Conservation (phyloP, 2,329 filamentous ascomycete genomes). For the Neocucurbitaria cava region DNA sequence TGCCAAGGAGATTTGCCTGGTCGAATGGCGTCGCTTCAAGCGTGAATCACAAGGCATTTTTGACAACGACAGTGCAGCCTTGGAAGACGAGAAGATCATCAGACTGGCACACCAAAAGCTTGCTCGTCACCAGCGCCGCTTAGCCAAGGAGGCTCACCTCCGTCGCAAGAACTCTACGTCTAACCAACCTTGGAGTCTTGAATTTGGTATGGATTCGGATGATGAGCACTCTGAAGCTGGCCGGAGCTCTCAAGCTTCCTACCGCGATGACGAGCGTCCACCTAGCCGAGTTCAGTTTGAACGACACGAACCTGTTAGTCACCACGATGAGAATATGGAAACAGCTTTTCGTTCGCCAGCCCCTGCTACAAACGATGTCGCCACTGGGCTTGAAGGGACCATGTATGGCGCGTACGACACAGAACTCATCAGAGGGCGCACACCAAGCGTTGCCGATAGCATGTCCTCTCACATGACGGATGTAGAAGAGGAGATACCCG, state of each 20-base stretch:
- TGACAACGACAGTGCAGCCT: slow-evolving; percentile 50
- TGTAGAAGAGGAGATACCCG: slow-evolving; percentile 67
- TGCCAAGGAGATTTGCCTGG: slow-evolving; percentile 78
- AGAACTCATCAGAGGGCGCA: slow-evolving; percentile 67
- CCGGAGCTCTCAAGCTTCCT: slow-evolving; percentile 34
- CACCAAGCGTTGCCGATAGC: slow-evolving; percentile 82
- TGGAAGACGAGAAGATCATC: slow-evolving; percentile 55
- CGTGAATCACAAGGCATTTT: slow-evolving; percentile 65
- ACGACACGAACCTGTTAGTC: slow-evolving; percentile 21
- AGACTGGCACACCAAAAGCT: slow-evolving; percentile 43
- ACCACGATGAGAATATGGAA: slow-evolving; percentile 40
- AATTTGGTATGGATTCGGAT: slow-evolving; percentile 72
- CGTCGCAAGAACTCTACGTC: slow-evolving; percentile 46
- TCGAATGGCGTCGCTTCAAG: slow-evolving; percentile 83
- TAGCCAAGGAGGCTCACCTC: slow-evolving; percentile 45
- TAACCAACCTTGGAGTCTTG: slow-evolving; percentile 81
- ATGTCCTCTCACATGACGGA: slow-evolving; percentile 63
- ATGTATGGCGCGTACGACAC: slow-evolving; percentile 77
- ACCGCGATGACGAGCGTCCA: slow-evolving; percentile 24
- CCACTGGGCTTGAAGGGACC: slow-evolving; percentile 73
- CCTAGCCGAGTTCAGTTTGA: slow-evolving; percentile 25
- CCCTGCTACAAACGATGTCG: slow-evolving; percentile 18
- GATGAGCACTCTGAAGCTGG: slow-evolving; percentile 53
- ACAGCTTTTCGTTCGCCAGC: slow-evolving; percentile 42
- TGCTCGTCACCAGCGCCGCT: slow-evolving; percentile 54